Base-by-base conservation (phyloP, 2,329 filamentous ascomycete genomes). In the Pseudopithomyces chartarum region DNA sequence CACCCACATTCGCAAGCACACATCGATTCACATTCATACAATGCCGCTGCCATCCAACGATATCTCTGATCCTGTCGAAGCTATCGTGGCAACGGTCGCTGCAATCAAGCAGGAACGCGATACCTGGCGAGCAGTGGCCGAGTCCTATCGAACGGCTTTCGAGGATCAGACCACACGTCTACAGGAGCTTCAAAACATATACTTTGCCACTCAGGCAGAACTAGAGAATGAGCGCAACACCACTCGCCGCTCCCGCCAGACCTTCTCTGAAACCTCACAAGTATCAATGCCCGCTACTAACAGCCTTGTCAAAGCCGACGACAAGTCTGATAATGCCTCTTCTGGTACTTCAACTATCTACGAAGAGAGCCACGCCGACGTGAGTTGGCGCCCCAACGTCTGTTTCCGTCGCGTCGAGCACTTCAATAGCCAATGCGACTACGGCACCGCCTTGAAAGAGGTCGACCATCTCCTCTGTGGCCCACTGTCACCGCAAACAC, bases 161-260 rank as follows among this genome's bases (percentile, higher is more conserved):
- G 63, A 69, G 23, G 53, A 49, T 2, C 68, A 72, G 36, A 68
- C 63, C 6, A 42, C 49, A 34, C 66, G 59, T 8, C 56, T 72
- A 2, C 53, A 54, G 6, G 64, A 73, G 42, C 52, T 73, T 1
- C 66, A 69, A 44, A 60, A 69, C 32, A 60, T 73, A 0, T 70
- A 68, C 51, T 63, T 70, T 19, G 68, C 69, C 5, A 68, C 71
- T 0, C 71, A 74, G 52, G 70, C 69, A 10, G 70, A 73, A 22
- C 46, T 73, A 17, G 67, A 73, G 48, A 74, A 74, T 19, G 67
- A 72, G 48, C 60, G 67, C 20, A 57, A 19, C 38, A 38, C 12
- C 11, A 55, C 64, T 8, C 59, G 60, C 8, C 66, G 59, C 15
- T 60, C 57, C n/a, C 45, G 58, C 13, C 52, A 60, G 7, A 40